A percentile compares a stretch with the other conserved stretches of the same genome.
Evolutionary conservation across 2,329 filamentous ascomycete species (phyloP).

Genomic region (Paraconiothyrium sp.): DNA sequence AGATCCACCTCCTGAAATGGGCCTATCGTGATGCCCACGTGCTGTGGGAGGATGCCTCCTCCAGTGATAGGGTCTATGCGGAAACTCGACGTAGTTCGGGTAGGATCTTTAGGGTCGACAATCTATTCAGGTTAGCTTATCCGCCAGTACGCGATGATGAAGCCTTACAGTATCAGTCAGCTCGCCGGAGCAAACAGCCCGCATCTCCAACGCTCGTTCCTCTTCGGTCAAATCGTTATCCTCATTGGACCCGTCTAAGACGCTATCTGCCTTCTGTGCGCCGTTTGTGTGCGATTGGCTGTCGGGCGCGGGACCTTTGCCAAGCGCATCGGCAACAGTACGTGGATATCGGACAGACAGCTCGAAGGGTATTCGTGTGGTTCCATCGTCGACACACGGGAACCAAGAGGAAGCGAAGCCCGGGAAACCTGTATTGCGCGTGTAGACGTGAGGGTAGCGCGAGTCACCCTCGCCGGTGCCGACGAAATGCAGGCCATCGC

Average conservation of each 20-base stretch:
- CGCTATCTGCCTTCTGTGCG: conserved; percentile 43
- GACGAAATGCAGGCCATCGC: conserved; percentile 92
- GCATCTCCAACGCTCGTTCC: conserved; percentile 87
- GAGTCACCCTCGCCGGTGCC: conserved; percentile 81
- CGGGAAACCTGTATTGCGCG: conserved; percentile 79
- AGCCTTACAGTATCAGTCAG: conserved; percentile 75
- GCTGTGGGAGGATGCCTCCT: conserved; percentile 74
- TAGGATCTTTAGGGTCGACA: conserved; percentile 77
- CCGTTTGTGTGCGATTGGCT: conserved; percentile 28
- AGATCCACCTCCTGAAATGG: conserved; percentile 95
- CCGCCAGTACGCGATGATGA: not conserved
- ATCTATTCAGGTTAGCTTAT: conserved; percentile 52
- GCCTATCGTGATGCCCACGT: conserved; percentile 92
- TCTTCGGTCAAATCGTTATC: conserved; percentile 69
- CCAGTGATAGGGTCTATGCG: conserved; percentile 67
- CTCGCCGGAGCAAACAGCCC: conserved; percentile 89
- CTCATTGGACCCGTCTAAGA: conserved; percentile 46
- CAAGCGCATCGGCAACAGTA: conserved; percentile 80
- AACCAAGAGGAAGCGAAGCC: conserved; percentile 88
- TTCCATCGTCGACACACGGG: conserved; percentile 88
- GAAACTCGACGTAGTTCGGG: conserved; percentile 89
- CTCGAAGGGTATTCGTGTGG: conserved; percentile 84
- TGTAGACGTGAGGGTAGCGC: conserved; percentile 92
- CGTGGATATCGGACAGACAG: conserved; percentile 86
- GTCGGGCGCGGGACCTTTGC: conserved; percentile 40